These are phyloP conservation scores for Neurospora hispaniola DNA, from an alignment of 495 filamentous ascomycete genomes.

Conservation along the genomic window DNA sequence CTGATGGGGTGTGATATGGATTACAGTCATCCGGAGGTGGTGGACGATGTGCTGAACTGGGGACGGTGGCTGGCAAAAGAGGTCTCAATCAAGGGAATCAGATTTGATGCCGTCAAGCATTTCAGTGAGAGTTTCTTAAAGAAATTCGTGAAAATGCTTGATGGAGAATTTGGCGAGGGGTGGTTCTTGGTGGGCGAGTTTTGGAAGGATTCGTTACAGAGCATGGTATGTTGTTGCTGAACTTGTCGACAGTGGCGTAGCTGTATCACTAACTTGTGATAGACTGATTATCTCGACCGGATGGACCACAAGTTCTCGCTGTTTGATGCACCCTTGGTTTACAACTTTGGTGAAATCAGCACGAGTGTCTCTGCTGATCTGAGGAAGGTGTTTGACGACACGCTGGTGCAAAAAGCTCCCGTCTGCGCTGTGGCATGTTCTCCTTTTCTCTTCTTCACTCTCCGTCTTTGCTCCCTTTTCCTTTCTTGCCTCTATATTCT, in stretches of 20 bases:
- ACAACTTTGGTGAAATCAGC: slow-evolving; percentile 50
- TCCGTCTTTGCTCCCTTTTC: no score
- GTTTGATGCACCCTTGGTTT: slow-evolving; percentile 58
- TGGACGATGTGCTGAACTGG: slow-evolving; percentile 54
- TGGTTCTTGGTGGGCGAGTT: slow-evolving; percentile 65
- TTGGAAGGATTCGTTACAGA: slow-evolving; percentile 47
- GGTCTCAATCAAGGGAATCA: slow-evolving; percentile 52
- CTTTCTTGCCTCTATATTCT: neutral
- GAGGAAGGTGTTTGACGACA: slow-evolving; percentile 47
- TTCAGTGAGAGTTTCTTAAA: slow-evolving; percentile 54
- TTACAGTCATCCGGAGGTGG: slow-evolving; percentile 54
- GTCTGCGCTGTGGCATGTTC: slow-evolving; percentile 48
- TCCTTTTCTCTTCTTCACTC: neutral
- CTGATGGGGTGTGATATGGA: slow-evolving; percentile 60
- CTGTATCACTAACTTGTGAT: neutral
- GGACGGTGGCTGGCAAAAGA: slow-evolving; percentile 52
- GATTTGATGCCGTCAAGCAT: slow-evolving; percentile 69
- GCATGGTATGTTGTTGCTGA: slow-evolving; percentile 24
- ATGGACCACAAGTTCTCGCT: slow-evolving; percentile 48
- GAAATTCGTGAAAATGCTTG: slow-evolving; percentile 46
- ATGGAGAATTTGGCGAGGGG: slow-evolving; percentile 37
- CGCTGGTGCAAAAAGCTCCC: slow-evolving; percentile 47
- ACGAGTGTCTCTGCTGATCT: slow-evolving; percentile 44
- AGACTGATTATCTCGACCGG: slow-evolving; percentile 41
- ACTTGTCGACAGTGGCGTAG: neutral